A percentile compares a stretch with the other conserved stretches of the same genome.
Evolutionary conservation across 2,329 filamentous ascomycete genomes (phyloP).

Genomic region (Xylariaceae sp.): DNA sequence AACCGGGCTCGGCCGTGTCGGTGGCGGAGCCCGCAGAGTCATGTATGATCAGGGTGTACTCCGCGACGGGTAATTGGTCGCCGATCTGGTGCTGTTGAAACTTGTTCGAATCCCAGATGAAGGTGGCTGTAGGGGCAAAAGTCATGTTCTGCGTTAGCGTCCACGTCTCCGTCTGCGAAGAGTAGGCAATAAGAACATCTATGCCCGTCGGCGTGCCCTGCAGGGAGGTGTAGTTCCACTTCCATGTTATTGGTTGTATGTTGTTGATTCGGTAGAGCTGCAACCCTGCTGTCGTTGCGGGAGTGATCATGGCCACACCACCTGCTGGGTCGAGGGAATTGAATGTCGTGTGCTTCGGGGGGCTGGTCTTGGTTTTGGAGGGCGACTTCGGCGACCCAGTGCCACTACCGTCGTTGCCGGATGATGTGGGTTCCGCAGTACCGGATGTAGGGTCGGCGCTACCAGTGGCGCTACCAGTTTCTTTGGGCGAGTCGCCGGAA

Average conservation of each 20-base stretch:
- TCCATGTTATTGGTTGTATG: conserved; percentile 49
- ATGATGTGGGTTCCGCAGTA: conserved; percentile 6
- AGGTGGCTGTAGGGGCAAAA: conserved; percentile 47
- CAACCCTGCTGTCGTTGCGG: conserved; percentile 42
- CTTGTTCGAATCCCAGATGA: conserved; percentile 55
- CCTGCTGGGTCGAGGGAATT: conserved; percentile 46
- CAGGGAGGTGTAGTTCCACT: conserved; percentile 63
- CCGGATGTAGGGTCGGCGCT: conserved; percentile 2
- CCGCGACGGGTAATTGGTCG: conserved; percentile 47
- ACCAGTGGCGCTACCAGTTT: conserved; percentile 6
- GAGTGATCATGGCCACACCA: conserved; percentile 50
- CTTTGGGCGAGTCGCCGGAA: not conserved
- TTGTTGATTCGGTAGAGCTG: conserved; percentile 59
- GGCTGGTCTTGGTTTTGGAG: conserved; percentile 28
- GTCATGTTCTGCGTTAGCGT: conserved; percentile 63
- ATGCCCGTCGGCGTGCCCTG: conserved; percentile 55
- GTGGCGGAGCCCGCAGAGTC: conserved; percentile 52
- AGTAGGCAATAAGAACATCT: conserved; percentile 57
- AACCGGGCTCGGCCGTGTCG: conserved; percentile 52
- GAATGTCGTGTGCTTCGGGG: conserved; percentile 39
- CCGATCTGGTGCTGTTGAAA: conserved; percentile 45
- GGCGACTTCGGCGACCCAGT: conserved; percentile 31
- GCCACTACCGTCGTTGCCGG: conserved; percentile 3
- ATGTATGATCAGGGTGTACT: conserved; percentile 60
- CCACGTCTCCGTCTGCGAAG: conserved; percentile 49